Conservation (phyloP, 345 rosid genomes). For the Mercurialis annua region DNA sequence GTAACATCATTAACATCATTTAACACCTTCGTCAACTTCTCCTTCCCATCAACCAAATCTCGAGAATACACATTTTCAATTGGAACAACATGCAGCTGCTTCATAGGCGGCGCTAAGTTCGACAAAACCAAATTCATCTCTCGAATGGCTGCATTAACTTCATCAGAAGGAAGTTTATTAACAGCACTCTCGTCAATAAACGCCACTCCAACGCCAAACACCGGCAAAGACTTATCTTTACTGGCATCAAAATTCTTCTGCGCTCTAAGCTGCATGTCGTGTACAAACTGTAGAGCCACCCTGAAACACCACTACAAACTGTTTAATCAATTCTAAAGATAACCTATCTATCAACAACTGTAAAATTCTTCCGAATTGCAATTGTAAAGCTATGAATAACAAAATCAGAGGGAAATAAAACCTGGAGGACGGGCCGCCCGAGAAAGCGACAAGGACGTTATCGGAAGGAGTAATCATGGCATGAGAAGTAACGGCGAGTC, state of each 20-base stretch:
- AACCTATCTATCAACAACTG: too few relatives aligned
- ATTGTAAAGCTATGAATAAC: not conserved
- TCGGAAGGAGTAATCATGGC: conserved; percentile 91
- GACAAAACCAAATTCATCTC: conserved; percentile 48
- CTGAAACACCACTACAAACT: conserved; percentile 26
- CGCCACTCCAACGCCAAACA: conserved; percentile 87
- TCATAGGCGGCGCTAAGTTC: conserved; percentile 53
- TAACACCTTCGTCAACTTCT: conserved; percentile 47
- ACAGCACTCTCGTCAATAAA: conserved; percentile 64
- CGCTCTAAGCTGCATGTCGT: conserved; percentile 73
- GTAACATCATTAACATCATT: conserved; percentile 56
- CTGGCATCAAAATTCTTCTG: conserved; percentile 82
- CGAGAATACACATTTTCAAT: conserved; percentile 49
- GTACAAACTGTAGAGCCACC: conserved; percentile 82
- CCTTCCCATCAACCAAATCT: conserved; percentile 43
- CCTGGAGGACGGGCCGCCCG: conserved; percentile 92
- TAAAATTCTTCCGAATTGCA: too few relatives aligned
- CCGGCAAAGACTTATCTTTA: conserved; percentile 70
- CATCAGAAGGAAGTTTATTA: conserved; percentile 26
- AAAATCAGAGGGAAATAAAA: conserved; percentile 13
- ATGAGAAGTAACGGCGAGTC: conserved; percentile 71
- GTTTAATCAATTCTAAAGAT: conserved; percentile 3
- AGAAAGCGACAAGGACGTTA: conserved; percentile 87
- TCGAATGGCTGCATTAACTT: conserved; percentile 33
- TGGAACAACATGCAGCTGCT: conserved; percentile 60